phyloP scores from a whole-genome alignment of 108 stramenopile genomes.

The Skeletonema potamos region DNA sequence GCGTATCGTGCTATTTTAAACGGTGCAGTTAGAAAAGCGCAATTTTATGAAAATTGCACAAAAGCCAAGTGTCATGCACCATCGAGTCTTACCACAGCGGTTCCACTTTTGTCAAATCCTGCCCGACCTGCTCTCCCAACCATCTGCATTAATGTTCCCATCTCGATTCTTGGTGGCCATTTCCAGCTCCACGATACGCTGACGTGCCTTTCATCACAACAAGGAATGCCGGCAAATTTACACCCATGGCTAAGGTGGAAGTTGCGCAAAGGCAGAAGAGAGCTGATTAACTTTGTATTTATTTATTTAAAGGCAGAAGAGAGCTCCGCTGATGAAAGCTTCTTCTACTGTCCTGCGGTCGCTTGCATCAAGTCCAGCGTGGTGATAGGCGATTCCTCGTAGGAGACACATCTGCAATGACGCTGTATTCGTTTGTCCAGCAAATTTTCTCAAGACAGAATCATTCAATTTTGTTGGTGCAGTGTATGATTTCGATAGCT shows the following conservation, averaged over 20 bases:
- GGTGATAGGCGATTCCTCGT: slow-evolving; percentile 88
- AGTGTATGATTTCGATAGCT: slow-evolving; percentile 52
- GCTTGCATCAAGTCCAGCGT: slow-evolving; percentile 73
- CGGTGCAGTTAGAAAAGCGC: no score
- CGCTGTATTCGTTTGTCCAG: slow-evolving; percentile 39
- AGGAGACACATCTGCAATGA: slow-evolving; percentile 63
- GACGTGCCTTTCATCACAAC: slow-evolving; percentile 91
- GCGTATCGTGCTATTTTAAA: no score
- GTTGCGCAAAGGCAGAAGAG: slow-evolving; percentile 89
- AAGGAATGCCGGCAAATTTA: slow-evolving; percentile 96
- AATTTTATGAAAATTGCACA: no score
- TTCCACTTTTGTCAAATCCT: slow-evolving; percentile 94
- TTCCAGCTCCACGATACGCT: slow-evolving; percentile 83
- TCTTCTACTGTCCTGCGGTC: slow-evolving; percentile 82
- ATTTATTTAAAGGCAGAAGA: slow-evolving; percentile 81
- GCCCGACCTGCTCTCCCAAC: slow-evolving; percentile 96
- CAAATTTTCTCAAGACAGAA: slow-evolving; percentile 32
- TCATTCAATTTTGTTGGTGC: slow-evolving; percentile 26
- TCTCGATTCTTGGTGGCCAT: slow-evolving; percentile 86
- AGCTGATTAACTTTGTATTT: no score
- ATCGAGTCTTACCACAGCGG: slow-evolving; percentile 86
- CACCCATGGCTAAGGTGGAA: slow-evolving; percentile 94
- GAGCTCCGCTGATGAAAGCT: slow-evolving; percentile 67
- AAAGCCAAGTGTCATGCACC: no score
- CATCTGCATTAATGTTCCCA: slow-evolving; percentile 92